Evolutionary conservation across 2,329 filamentous ascomycete species (phyloP).

Genomic region (Rugonectria rugulosa): DNA sequence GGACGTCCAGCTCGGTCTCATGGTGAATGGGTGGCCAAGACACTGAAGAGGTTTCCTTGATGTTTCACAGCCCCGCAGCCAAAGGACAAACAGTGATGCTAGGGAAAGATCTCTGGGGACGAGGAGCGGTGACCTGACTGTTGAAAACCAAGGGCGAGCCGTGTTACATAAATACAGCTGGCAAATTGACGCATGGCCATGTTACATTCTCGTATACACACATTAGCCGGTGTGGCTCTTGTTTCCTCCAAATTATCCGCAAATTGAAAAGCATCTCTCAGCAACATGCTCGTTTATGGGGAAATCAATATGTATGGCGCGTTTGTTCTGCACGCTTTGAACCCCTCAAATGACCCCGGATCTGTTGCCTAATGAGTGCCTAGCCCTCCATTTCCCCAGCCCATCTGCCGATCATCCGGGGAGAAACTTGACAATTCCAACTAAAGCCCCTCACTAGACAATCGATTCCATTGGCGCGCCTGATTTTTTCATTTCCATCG

Average conservation of each 20-base stretch:
- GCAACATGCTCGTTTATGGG: neutral
- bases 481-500: neutral
- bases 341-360: slow-evolving; percentile 3
- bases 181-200: too few relatives aligned
- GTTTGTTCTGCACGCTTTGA: slow-evolving; percentile 9
- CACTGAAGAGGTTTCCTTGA: neutral
- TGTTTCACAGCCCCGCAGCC: neutral
- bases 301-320: slow-evolving; percentile 9
- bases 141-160: too few relatives aligned
- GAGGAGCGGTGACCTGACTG: too few relatives aligned
- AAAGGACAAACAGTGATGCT: neutral
- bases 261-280: neutral
- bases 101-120: too few relatives aligned
- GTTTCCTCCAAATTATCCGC: neutral
- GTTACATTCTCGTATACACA: too few relatives aligned
- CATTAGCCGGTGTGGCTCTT: neutral
- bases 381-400: slow-evolving; percentile 6
- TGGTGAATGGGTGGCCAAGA: neutral
- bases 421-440: too few relatives aligned
- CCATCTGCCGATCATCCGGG: slow-evolving; percentile 11
- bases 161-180: too few relatives aligned
- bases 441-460: too few relatives aligned
- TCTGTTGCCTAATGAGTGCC: slow-evolving; percentile 6
- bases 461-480: too few relatives aligned
- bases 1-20: neutral